Conservation (phyloP, 805 yeast species). For the Yamadazyma ubonensis region DNA sequence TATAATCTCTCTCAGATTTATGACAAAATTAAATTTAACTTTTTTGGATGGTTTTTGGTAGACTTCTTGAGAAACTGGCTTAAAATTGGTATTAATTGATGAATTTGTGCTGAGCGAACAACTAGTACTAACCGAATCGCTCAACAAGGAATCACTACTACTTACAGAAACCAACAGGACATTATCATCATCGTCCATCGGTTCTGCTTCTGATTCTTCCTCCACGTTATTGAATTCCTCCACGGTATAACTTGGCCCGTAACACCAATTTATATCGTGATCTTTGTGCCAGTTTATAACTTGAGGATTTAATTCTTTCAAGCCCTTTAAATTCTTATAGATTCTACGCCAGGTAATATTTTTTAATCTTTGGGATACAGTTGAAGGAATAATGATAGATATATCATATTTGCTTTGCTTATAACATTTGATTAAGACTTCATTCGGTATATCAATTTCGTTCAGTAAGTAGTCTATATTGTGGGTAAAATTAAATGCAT, state of each 20-base stretch:
- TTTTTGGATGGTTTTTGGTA: constrained; percentile 16
- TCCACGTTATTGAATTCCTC: constrained; percentile 6
- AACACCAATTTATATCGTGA: constrained; percentile 54
- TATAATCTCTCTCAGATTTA: constrained; percentile 46
- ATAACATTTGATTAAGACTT: constrained; percentile 16
- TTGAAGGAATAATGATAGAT: constrained; percentile 16
- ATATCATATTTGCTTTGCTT: constrained; percentile 17
- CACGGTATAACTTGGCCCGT: constrained; percentile 43
- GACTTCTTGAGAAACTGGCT: neutral
- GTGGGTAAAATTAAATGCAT: constrained; percentile 16
- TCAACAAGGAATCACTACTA: neutral
- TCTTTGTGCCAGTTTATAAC: constrained; percentile 54
- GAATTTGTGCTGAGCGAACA: neutral
- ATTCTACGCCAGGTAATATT: constrained; percentile 43
- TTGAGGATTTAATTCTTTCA: constrained; percentile 39
- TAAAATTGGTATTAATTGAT: neutral
- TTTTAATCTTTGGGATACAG: constrained; percentile 24
- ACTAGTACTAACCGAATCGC: neutral
- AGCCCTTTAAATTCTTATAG: constrained; percentile 27
- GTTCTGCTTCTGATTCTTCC: neutral
- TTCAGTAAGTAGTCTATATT: constrained; percentile 20
- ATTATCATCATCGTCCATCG: neutral
- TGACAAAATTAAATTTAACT: constrained; percentile 43
- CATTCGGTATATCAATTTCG: constrained; percentile 14
- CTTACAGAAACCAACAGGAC: neutral